Evolutionary conservation across 345 rosid species (phyloP).

Genomic region (Sapria himalayana): DNA sequence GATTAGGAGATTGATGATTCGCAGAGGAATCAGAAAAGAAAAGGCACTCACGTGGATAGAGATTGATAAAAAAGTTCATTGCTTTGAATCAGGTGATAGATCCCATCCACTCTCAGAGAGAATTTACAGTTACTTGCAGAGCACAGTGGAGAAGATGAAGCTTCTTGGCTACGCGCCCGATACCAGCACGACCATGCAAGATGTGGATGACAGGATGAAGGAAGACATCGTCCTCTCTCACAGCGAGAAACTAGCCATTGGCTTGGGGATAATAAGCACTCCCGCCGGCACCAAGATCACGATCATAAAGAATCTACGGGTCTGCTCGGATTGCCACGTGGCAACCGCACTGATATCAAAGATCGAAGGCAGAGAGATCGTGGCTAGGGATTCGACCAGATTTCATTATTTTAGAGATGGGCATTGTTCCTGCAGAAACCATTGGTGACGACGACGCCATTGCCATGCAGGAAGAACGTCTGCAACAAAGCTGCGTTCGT

Average conservation of each 20-base stretch:
- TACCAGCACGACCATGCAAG: constrained; percentile 13
- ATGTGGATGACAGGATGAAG: constrained; percentile 7
- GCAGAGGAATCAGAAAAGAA: constrained; percentile 11
- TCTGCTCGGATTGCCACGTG: constrained; percentile 12
- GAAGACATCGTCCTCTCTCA: constrained; percentile 13
- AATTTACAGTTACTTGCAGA: constrained; percentile 5
- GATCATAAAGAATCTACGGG: constrained; percentile 13
- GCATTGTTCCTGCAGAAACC: constrained; percentile 28
- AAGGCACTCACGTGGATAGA: constrained; percentile 11
- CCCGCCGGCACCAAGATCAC: constrained; percentile 6
- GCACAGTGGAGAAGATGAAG: constrained; percentile 8
- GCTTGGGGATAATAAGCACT: constrained; percentile 8
- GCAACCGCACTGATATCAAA: constrained; percentile 11
- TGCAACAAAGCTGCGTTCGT: no score
- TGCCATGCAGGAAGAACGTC: no score
- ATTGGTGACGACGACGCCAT: constrained; percentile 23
- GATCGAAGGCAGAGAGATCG: constrained; percentile 10
- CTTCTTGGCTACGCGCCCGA: constrained; percentile 10
- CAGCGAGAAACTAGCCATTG: constrained; percentile 16
- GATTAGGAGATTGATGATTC: constrained; percentile 14
- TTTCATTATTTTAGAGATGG: constrained; percentile 5
- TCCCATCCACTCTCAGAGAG: constrained; percentile 9
- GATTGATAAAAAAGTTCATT: constrained; percentile 6
- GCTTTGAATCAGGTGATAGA: constrained; percentile 14
- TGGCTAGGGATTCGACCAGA: constrained; percentile 10